These are phyloP conservation scores for Fusarium graminum DNA, from an alignment of 2,329 filamentous ascomycete genomes.

Conservation along the genomic window DNA sequence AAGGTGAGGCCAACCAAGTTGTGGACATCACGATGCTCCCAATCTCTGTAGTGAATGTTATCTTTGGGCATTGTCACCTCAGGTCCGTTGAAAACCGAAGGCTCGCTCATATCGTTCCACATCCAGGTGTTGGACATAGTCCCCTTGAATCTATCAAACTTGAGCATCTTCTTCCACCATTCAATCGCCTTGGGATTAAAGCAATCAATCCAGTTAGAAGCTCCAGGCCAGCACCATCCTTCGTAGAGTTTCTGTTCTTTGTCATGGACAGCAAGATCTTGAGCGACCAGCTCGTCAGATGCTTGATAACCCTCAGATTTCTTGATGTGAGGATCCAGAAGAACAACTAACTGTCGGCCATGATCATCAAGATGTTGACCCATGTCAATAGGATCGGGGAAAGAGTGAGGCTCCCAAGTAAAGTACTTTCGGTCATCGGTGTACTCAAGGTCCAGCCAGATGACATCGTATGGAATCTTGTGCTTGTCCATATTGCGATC, in stretches of 20 bases:
- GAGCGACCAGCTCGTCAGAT: constrained; percentile 83
- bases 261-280: constrained; percentile 86
- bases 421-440: constrained; percentile 98
- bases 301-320: constrained; percentile 84
- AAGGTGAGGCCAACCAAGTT: constrained; percentile 97
- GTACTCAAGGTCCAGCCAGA: constrained; percentile 99
- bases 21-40: constrained; percentile 97
- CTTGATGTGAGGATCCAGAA: constrained; percentile 99
- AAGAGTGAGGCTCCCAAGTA: constrained; percentile 92
- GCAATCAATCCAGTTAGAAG: constrained; percentile 94
- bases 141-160: constrained; percentile 88
- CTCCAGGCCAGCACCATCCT: constrained; percentile 99
- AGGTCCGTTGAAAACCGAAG: constrained; percentile 97
- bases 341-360: constrained; percentile 89
- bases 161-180: constrained; percentile 93
- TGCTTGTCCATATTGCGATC: constrained; percentile 96
- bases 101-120: constrained; percentile 99
- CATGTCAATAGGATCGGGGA: constrained; percentile 88
- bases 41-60: constrained; percentile 89
- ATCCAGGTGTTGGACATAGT: constrained; percentile 89
- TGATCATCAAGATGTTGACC: constrained; percentile 86
- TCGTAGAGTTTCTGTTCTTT: constrained; percentile 92
- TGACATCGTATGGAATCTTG: constrained; percentile 97
- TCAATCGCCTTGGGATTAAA: constrained; percentile 92
- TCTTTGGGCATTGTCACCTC: constrained; percentile 99